Percentiles rank a stretch among this genome's conserved stretches.
Conservation (phyloP, 2,329 filamentous ascomycete species). For the Zelopaecilomyces penicillatus region DNA sequence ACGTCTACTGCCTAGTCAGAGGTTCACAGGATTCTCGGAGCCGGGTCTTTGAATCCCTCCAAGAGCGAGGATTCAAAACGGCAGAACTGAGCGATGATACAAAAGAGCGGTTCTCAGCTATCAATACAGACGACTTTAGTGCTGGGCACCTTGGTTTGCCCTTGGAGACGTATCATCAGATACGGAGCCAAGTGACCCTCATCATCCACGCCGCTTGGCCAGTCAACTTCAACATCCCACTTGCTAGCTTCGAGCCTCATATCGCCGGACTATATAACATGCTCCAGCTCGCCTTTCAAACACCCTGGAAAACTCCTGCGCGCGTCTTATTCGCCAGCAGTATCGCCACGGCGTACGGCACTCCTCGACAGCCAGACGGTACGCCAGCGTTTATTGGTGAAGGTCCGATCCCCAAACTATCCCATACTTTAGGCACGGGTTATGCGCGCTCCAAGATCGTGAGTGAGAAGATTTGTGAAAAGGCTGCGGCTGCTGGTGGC, state of each 20-base stretch:
- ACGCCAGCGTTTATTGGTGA: conserved; percentile 30
- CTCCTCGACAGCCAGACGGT: background rate
- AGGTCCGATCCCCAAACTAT: conserved; percentile 24
- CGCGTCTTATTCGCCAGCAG: too few relatives aligned
- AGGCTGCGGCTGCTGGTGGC: conserved; percentile 26
- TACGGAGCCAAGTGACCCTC: conserved; percentile 25
- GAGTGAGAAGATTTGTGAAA: conserved; percentile 27
- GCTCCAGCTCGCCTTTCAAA: conserved; percentile 28
- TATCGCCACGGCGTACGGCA: too few relatives aligned
- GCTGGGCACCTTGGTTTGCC: conserved; percentile 31
- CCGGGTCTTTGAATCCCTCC: background rate
- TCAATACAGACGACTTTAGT: conserved; percentile 18
- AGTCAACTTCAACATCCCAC: conserved; percentile 48
- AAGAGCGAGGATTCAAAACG: background rate
- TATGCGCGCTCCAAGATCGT: conserved; percentile 34
- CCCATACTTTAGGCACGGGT: conserved; percentile 33
- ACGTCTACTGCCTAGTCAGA: conserved; percentile 45
- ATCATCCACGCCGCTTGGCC: conserved; percentile 47
- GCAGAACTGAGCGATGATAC: conserved; percentile 2
- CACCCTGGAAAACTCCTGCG: background rate
- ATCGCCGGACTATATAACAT: conserved; percentile 38
- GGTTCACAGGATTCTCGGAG: conserved; percentile 16
- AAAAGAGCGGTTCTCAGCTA: background rate
- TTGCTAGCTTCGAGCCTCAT: conserved; percentile 42
- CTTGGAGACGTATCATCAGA: conserved; percentile 14